These are phyloP conservation scores for Phytophthora podocarpi DNA, from an alignment of 352 stramenopile genomes.

Conservation along the genomic window DNA sequence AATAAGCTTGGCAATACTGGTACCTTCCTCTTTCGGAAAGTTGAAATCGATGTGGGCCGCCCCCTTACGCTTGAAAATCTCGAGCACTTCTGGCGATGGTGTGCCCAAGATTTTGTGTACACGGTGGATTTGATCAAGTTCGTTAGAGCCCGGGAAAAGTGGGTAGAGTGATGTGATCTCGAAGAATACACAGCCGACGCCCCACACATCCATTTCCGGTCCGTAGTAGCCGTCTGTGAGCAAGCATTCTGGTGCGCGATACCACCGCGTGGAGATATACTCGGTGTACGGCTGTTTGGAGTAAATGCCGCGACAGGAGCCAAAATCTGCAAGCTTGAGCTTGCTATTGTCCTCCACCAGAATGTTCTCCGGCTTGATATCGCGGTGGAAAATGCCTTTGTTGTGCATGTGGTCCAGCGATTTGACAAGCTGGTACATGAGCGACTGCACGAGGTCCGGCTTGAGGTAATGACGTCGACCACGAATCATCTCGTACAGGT, in stretches of 20 bases:
- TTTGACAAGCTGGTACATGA: conserved; percentile 95
- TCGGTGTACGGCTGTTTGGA: conserved; percentile 97
- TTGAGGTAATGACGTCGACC: conserved; percentile 89
- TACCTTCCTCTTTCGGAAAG: conserved; percentile 90
- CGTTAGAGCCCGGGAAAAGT: conserved; percentile 94
- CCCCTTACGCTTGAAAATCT: conserved; percentile 91
- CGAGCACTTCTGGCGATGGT: conserved; percentile 80
- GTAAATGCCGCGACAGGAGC: conserved; percentile 94
- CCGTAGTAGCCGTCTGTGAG: conserved; percentile 96
- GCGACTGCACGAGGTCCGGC: conserved; percentile 74
- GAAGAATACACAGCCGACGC: conserved; percentile 95
- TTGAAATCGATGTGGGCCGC: conserved; percentile 94
- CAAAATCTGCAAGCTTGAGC: conserved; percentile 96
- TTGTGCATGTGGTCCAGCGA: conserved; percentile 97
- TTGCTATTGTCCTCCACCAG: conserved; percentile 88
- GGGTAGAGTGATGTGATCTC: conserved; percentile 95
- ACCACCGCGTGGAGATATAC: conserved; percentile 97
- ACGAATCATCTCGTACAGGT: conserved; percentile 97
- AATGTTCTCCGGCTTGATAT: conserved; percentile 98
- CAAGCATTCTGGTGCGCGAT: conserved; percentile 94
- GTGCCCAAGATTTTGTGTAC: conserved; percentile 96
- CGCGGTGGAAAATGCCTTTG: conserved; percentile 97
- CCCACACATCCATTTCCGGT: conserved; percentile 97
- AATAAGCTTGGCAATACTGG: conserved; percentile 85
- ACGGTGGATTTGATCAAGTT: conserved; percentile 95